phyloP scores from a whole-genome alignment of 2,329 filamentous ascomycete genomes.

The Rutstroemia sp. region DNA sequence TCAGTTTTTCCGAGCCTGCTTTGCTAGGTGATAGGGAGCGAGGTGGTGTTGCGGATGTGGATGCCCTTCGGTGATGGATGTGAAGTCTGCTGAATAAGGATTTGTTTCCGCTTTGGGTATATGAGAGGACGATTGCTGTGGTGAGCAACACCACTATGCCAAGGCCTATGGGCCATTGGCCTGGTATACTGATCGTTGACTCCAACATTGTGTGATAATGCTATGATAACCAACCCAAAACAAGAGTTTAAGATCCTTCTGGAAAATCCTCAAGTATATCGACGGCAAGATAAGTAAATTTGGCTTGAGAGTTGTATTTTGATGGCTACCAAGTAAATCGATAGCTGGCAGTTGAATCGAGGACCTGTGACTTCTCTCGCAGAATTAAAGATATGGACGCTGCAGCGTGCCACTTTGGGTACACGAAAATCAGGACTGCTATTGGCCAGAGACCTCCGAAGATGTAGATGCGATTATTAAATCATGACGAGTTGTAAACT shows the following conservation, averaged over 20 bases:
- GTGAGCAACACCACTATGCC: constrained; percentile 20
- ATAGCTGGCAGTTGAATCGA: too few species aligned
- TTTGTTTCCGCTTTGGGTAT: constrained; percentile 22
- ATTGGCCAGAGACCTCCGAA: too few species aligned
- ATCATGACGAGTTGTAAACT: too few species aligned
- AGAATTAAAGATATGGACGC: too few species aligned
- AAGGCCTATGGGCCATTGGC: constrained; percentile 23
- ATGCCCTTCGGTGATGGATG: constrained; percentile 24
- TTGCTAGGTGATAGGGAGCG: constrained; percentile 25
- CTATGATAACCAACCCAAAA: background rate
- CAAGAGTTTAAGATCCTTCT: background rate
- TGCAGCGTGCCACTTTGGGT: too few species aligned
- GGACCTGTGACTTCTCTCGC: too few species aligned
- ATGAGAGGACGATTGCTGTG: constrained; percentile 13
- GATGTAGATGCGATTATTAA: too few species aligned
- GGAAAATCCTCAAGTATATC: too few species aligned
- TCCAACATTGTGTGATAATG: background rate
- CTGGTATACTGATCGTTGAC: constrained; percentile 10
- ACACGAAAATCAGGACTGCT: too few species aligned
- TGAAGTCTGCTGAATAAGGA: constrained; percentile 19
- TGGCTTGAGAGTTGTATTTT: too few species aligned
- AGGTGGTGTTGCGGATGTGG: constrained; percentile 27
- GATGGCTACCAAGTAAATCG: too few species aligned
- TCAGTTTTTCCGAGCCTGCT: background rate
- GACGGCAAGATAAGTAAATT: too few species aligned